A percentile compares a stretch with the other conserved stretches of the same genome.
Evolutionary conservation across 2,329 filamentous ascomycete genomes (phyloP).

Genomic region (Sporothrix brunneoviolacea): DNA sequence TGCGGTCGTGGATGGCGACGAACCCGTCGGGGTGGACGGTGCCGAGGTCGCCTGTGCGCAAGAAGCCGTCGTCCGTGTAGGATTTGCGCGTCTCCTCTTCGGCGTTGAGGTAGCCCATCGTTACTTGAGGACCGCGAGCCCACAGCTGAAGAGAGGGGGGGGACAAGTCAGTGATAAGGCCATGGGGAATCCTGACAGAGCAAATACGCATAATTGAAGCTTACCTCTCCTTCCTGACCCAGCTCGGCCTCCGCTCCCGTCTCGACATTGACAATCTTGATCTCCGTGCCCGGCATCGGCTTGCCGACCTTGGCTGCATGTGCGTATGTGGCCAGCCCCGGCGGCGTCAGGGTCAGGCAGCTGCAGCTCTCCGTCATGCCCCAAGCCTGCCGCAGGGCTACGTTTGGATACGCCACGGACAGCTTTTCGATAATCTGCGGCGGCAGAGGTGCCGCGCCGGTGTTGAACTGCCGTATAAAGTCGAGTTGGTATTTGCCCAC

Average conservation of each 20-base stretch:
- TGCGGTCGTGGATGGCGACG: slow-evolving; percentile 52
- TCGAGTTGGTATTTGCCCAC: slow-evolving; percentile 50
- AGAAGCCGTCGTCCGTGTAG: slow-evolving; percentile 48
- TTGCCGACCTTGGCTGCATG: slow-evolving; percentile 51
- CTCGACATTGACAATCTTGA: slow-evolving; percentile 50
- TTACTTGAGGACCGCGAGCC: slow-evolving; percentile 40
- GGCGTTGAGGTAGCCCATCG: slow-evolving; percentile 44
- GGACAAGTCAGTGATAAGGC: too few relatives aligned
- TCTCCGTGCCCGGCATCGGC: slow-evolving; percentile 51
- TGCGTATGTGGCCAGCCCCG: slow-evolving; percentile 47
- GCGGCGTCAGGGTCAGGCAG: slow-evolving; percentile 57
- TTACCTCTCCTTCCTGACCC: slow-evolving; percentile 41
- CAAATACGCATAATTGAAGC: slow-evolving; percentile 9
- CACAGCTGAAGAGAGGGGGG: too few relatives aligned
- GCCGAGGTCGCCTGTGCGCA: slow-evolving; percentile 55
- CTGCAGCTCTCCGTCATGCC: slow-evolving; percentile 62
- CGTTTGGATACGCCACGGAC: slow-evolving; percentile 49
- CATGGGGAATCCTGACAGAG: slow-evolving; percentile 23
- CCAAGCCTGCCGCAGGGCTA: slow-evolving; percentile 59
- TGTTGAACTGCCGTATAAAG: slow-evolving; percentile 49
- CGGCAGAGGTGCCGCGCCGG: slow-evolving; percentile 53
- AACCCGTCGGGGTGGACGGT: slow-evolving; percentile 48
- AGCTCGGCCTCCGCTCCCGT: slow-evolving; percentile 46
- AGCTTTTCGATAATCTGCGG: slow-evolving; percentile 51
- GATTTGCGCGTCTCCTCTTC: slow-evolving; percentile 36